Evolutionary conservation across 2,329 filamentous ascomycete species (phyloP), one percentile per base, ranked within the genome.

Genomic region (Cordyceps sp.): DNA sequence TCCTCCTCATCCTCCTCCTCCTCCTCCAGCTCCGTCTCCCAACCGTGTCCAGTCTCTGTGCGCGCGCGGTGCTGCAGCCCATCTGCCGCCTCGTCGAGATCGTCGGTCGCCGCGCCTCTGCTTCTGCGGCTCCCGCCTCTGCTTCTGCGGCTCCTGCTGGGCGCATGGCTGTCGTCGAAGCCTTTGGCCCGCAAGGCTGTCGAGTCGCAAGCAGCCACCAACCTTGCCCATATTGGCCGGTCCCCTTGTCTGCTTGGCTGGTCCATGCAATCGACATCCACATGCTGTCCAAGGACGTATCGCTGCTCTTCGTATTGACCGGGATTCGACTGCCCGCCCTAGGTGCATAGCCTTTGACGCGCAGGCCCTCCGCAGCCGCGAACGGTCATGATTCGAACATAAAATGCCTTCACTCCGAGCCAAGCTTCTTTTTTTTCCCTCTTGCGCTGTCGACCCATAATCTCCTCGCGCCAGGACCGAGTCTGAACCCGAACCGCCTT

Each of bases 231-330:
- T 16, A 22, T 4, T 14, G 17, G 12, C 19, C 20, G 10, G n/a
- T 23, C 10, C 20, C 15, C 30, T 13, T 15, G 7, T 22, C 17
- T 29, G 13, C 24, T 14, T 20, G 31, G 20, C 31, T 33, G 31
- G 34, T 31, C 31, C 31, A 24, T 33, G 34, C 34, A 33, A 30
- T 28, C 20, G 10, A 13, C 28, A 28, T 31, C 29, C 33, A 23
- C 21, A 23, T 23, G 12, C 21, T 23, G 7, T 12, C 21, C 7
- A 24, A 29, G 26, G 21, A 33, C 20, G 20, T 23, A 14, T 25
- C 19, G 31, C 25, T 10, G 18, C 24, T 30, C 25, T n/a, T 22
- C 16, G 22, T 27, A 25, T 29, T 22, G 23, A 31, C 34, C 20
- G 17, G 34, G 29, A 33, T 36, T 29, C 21, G 20, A 31, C 19